phyloP scores from a whole-genome alignment of 2,329 filamentous ascomycete genomes.

The Xylaria sp. region DNA sequence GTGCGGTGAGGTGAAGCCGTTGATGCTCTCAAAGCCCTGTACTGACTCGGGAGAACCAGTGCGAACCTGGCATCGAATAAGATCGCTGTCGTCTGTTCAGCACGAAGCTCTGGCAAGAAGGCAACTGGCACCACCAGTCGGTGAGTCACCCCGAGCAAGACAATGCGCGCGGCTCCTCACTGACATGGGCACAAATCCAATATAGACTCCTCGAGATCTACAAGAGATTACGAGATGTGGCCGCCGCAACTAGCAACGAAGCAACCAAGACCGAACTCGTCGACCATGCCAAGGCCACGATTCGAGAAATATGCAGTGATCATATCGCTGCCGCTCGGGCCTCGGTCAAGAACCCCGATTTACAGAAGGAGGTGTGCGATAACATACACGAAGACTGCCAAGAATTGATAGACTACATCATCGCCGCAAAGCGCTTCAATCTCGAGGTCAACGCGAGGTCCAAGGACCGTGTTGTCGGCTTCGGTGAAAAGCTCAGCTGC shows the following conservation, averaged over 20 bases:
- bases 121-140: constrained; percentile 94
- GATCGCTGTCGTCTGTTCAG: constrained; percentile 94
- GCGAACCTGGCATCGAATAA: constrained; percentile 73
- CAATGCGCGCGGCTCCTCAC: constrained; percentile 11
- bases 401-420: constrained; percentile 79
- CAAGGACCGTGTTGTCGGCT: constrained; percentile 90
- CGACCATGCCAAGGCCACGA: constrained; percentile 76
- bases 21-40: constrained; percentile 25
- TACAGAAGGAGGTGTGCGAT: constrained; percentile 69
- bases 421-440: constrained; percentile 72
- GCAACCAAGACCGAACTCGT: constrained; percentile 65
- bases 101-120: constrained; percentile 93
- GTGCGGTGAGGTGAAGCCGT: constrained; percentile 62
- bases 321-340: constrained; percentile 78
- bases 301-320: constrained; percentile 83
- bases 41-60: constrained; percentile 53
- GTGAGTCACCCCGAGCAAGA: constrained; percentile 64
- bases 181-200: constrained; percentile 36
- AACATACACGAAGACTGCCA: constrained; percentile 83
- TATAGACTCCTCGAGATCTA: constrained; percentile 69
- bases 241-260: constrained; percentile 63
- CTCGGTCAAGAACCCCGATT: constrained; percentile 66
- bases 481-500: constrained; percentile 96
- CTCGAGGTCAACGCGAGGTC: constrained; percentile 81
- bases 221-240: constrained; percentile 66